Conservation (phyloP, 1,139 yeast species). For the Candida dubliniensis region DNA sequence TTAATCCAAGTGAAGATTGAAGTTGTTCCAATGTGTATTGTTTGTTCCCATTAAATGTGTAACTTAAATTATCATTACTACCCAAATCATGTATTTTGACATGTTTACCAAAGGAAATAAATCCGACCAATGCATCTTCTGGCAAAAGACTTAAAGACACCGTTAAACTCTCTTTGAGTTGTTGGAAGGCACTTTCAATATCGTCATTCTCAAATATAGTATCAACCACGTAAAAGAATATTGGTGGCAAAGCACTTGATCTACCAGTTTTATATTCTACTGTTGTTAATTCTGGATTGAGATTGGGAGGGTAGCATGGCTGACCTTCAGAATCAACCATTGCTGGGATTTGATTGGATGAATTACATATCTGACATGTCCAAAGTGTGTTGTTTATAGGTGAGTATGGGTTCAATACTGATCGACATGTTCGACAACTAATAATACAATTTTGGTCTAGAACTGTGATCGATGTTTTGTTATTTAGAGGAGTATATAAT, state of each 20-base stretch:
- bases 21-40: slow-evolving; percentile 53
- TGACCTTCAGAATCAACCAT: slow-evolving; percentile 15
- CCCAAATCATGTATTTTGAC: slow-evolving; percentile 62
- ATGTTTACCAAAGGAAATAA: slow-evolving; percentile 64
- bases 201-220: slow-evolving; percentile 54
- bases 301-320: slow-evolving; percentile 29
- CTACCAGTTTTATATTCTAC: slow-evolving; percentile 61
- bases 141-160: slow-evolving; percentile 60
- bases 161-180: slow-evolving; percentile 56
- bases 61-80: slow-evolving; percentile 26
- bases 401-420: slow-evolving; percentile 60
- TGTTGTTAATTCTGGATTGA: slow-evolving; percentile 47
- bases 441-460: slow-evolving; percentile 28
- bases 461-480: slow-evolving; percentile 43
- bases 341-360: slow-evolving; percentile 46
- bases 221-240: slow-evolving; percentile 68
- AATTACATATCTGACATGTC: slow-evolving; percentile 65
- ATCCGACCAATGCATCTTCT: slow-evolving; percentile 55
- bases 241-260: slow-evolving; percentile 42
- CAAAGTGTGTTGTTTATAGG: slow-evolving; percentile 45
- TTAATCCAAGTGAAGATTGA: slow-evolving; percentile 53
- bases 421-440: slow-evolving; percentile 59
- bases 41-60: slow-evolving; percentile 60
- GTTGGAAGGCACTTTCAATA: slow-evolving; percentile 36
- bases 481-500: slow-evolving; percentile 65